These are phyloP conservation scores for Trichoderma semiorbis DNA, from an alignment of 2,329 filamentous ascomycete genomes.

Conservation along the genomic window DNA sequence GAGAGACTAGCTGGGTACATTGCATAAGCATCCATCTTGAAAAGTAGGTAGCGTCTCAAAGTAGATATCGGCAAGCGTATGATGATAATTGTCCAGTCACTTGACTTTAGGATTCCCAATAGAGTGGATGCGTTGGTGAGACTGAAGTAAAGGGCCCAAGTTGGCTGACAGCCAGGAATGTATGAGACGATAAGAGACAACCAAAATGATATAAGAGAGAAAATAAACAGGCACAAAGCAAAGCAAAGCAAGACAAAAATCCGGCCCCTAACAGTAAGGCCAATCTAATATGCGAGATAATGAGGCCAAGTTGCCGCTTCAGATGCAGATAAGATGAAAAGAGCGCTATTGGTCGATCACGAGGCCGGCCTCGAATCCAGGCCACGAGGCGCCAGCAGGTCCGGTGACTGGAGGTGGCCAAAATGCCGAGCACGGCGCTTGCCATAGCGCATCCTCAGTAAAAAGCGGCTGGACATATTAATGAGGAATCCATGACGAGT, in stretches of 20 bases:
- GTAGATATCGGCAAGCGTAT: not conserved
- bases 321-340: conserved; percentile 8
- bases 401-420: conserved; percentile 12
- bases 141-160: not conserved
- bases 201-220: not conserved
- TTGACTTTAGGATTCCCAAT: not conserved
- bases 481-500: not conserved
- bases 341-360: conserved; percentile 18
- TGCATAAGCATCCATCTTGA: conserved; percentile 50
- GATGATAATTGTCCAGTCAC: not conserved
- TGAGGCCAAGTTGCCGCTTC: not conserved
- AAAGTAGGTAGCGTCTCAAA: not conserved
- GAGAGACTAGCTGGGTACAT: conserved; percentile 46
- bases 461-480: no score
- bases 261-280: not conserved
- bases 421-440: not conserved
- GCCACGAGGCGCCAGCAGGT: conserved; percentile 14
- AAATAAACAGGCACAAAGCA: not conserved
- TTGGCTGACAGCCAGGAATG: not conserved
- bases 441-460: not conserved
- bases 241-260: not conserved
- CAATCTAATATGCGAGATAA: not conserved
- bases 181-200: not conserved
- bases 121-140: not conserved
- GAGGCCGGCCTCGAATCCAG: conserved; percentile 10